Base-by-base conservation (phyloP, 495 filamentous ascomycete species). In the Bombardia bombarda region DNA sequence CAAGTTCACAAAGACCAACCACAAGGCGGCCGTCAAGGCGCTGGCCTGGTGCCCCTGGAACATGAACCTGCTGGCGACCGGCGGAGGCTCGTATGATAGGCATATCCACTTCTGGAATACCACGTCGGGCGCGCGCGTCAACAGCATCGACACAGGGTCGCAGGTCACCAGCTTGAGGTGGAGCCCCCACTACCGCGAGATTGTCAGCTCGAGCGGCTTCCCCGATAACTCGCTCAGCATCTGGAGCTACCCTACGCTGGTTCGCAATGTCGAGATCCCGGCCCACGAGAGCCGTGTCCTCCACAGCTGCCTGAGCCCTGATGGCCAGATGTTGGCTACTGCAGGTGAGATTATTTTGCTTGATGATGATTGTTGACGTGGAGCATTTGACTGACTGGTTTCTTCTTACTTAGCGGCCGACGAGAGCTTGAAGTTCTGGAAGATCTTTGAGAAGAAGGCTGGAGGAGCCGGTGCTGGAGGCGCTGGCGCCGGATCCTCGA, bases 71-170 rank as follows among this genome's bases (percentile, higher is more conserved):
- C 83, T 99, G 13, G 92, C 93, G 31, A 96, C 93, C 20, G 92
- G 93, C 24, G 93, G 93, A 52, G 92, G 92, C 39, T 92, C 88
- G 18, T 92, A 95, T 63, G 92, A 97, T 60, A 82, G 87, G 50
- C 84, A 96, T 68, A 99, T 99, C 62, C 93, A 97, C 67, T 99
- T 97, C 79, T 99, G 92, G 92, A 99, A 99, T 73, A 87, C 86
- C 35, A 97, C 92, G 13, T 93, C 92, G 7, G 92, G 92, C 44
- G 92, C 92, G 20, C 83, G 92, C 41, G 90, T 90, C 63, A 99
- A 99, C 79, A 92, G 86, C 75, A 95, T 99, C 67, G 90, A 96
- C 58, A 95, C 92, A 16, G 93, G 92, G 36, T 93, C 87, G 20
- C 92, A 97, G 63, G 92, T 99, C 24, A 99, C 92, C 49, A 87